A percentile compares a stretch with the other conserved stretches of the same genome.
Evolutionary conservation across 345 rosid genomes (phyloP).

Genomic region (Trapa incisa): DNA sequence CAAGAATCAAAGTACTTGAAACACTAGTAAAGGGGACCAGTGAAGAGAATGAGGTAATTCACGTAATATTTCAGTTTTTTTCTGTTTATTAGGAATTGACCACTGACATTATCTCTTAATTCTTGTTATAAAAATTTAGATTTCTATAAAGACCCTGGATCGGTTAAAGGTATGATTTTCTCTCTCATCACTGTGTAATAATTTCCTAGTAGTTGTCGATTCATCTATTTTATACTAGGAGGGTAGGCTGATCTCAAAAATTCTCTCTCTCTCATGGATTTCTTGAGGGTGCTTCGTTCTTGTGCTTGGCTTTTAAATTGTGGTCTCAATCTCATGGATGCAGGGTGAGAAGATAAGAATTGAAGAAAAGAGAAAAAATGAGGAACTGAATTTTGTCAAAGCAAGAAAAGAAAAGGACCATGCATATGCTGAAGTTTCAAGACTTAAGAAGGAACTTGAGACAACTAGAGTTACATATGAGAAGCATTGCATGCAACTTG

Average conservation of each 20-base stretch:
- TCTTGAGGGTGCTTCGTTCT: neutral
- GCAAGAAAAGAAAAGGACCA: constrained; percentile 46
- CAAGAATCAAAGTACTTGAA: constrained; percentile 61
- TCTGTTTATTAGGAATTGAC: constrained; percentile 2
- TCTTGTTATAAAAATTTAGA: constrained; percentile 20
- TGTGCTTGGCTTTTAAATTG: neutral
- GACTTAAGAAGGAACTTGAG: constrained; percentile 54
- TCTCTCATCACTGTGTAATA: neutral
- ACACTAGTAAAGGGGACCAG: constrained; percentile 60
- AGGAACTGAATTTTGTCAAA: constrained; percentile 41
- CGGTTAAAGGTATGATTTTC: constrained; percentile 9
- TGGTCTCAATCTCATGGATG: constrained; percentile 11
- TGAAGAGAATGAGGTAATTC: constrained; percentile 65
- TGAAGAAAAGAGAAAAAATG: constrained; percentile 58
- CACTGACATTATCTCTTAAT: neutral
- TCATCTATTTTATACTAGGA: neutral
- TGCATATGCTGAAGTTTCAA: constrained; percentile 42
- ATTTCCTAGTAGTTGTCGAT: neutral
- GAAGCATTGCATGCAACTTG: constrained; percentile 39
- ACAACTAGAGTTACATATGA: constrained; percentile 38
- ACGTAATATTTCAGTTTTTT: constrained; percentile 8
- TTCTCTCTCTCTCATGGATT: neutral
- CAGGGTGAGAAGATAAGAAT: constrained; percentile 59
- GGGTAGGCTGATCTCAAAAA: neutral
- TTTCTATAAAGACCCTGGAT: constrained; percentile 31